A percentile compares a stretch with the other conserved stretches of the same genome.
phyloP scores from a whole-genome alignment of 768 basidiomycete species.

The Kwoniella newhampshirensis region DNA sequence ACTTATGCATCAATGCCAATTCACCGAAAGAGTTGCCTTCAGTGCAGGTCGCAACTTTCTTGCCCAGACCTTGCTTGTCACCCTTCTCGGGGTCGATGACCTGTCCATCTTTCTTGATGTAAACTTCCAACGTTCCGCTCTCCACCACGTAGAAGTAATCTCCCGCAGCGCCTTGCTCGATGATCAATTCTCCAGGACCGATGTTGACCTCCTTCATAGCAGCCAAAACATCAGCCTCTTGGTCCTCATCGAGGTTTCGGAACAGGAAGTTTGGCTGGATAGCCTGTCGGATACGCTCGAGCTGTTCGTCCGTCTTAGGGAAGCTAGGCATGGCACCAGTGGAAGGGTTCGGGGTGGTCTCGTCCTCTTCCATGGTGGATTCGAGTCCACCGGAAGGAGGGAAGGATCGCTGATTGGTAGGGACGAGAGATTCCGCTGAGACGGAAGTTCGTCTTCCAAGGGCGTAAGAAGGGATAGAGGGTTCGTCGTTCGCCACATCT shows the following conservation, averaged over 20 bases:
- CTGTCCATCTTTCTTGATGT: slow-evolving; percentile 54
- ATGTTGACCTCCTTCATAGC: slow-evolving; percentile 90
- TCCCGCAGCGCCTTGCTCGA: slow-evolving; percentile 93
- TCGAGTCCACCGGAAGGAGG: slow-evolving; percentile 22
- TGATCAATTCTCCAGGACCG: slow-evolving; percentile 76
- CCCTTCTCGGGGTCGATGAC: slow-evolving; percentile 37
- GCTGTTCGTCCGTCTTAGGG: slow-evolving; percentile 82
- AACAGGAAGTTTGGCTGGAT: slow-evolving; percentile 91
- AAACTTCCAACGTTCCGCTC: slow-evolving; percentile 79
- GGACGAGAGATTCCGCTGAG: slow-evolving; percentile 93
- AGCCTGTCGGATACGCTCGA: slow-evolving; percentile 79
- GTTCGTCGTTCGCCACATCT: slow-evolving; percentile 41
- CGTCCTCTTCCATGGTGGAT: slow-evolving; percentile 41
- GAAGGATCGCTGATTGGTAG: slow-evolving; percentile 53
- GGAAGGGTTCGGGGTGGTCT: slow-evolving; percentile 61
- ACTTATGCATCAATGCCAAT: slow-evolving; percentile 94
- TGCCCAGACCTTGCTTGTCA: slow-evolving; percentile 49
- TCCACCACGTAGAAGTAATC: slow-evolving; percentile 98
- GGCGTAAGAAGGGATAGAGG: slow-evolving; percentile 59
- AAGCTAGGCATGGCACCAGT: slow-evolving; percentile 54
- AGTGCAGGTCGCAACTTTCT: slow-evolving; percentile 77
- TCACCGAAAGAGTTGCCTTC: slow-evolving; percentile 91
- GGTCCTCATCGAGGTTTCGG: slow-evolving; percentile 93
- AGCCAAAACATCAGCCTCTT: slow-evolving; percentile 84
- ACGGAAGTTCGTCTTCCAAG: slow-evolving; percentile 90